Base-by-base conservation (phyloP, 345 rosid species). In the Trapa incisa region DNA sequence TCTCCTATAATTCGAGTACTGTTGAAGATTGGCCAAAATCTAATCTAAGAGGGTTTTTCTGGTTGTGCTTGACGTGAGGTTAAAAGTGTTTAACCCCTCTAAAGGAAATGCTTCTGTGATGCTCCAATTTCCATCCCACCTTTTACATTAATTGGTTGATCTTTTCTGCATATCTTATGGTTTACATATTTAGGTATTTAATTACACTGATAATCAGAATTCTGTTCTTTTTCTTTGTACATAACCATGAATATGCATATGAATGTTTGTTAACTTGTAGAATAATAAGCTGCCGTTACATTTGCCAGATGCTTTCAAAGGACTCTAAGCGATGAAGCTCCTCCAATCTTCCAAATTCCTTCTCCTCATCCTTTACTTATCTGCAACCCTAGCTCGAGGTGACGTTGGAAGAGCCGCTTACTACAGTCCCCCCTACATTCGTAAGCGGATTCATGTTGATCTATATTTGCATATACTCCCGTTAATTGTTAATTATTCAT, bases 361-460 rank as follows among this genome's bases (percentile, higher is more conserved):
- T 35, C 61, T 39, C 22, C 14, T 67, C 38, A 15, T 38, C 33
- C 12, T 64, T 32, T 42, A 39, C 67, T 17, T 64, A 64, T n/a
- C 67, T 13, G 33, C 67, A 8, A 42, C 67, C 11, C 43, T 64
- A 2, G 50, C 79, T 41, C 6, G 0, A 12, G 79, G 70, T 1
- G 87, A 85, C 10, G 67, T 83, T 0, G 87, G 90, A 69, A 77
- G 73, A 1, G 78, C 78, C 38, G 71, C 80, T 16, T 77, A 48
- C 11, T 85, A 81, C 66, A 41, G 65, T 0, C 71, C 86, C 6
- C 87, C 87, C 0, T 85, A 80, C 61, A 17, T 73, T 36, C 90
- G 87, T 83, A 74, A 74, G 86, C 0, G 39, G 70, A 13, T 54
- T 1, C 0, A 0, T 16, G 0, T 0, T 10, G n/a, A 0, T 32